Conservation (phyloP, 345 rosid species). For the Salix koriyanagi region DNA sequence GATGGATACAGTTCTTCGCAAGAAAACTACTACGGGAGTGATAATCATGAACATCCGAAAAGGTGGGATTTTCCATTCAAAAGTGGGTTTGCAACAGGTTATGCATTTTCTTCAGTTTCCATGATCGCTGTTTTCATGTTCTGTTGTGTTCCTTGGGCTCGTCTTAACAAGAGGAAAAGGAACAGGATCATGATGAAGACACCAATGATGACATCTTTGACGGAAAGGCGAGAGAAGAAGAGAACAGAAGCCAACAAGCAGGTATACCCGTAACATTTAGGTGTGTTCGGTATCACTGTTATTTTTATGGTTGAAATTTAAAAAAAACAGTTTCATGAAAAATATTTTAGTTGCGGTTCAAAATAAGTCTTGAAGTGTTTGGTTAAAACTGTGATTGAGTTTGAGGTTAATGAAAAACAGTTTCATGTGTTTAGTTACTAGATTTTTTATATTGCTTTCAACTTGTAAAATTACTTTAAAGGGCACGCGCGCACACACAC, state of each 20-base stretch:
- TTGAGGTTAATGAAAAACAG: too few relatives aligned
- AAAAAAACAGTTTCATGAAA: too few relatives aligned
- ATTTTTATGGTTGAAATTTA: too few relatives aligned
- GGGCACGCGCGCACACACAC: too few relatives aligned
- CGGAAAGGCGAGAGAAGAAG: background rate
- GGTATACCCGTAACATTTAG: background rate
- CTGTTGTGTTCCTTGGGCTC: background rate
- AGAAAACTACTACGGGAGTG: background rate
- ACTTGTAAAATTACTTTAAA: too few relatives aligned
- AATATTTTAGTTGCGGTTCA: too few relatives aligned
- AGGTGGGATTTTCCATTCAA: background rate
- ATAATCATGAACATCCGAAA: background rate
- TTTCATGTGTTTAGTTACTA: too few relatives aligned
- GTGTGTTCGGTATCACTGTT: too few relatives aligned
- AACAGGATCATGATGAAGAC: background rate
- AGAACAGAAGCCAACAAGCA: background rate
- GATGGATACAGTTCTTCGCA: background rate
- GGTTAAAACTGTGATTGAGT: too few relatives aligned
- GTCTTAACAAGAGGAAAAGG: background rate
- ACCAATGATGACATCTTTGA: background rate
- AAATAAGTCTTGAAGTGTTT: too few relatives aligned
- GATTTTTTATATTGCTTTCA: too few relatives aligned
- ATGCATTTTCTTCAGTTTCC: background rate
- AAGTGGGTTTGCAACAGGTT: slow-evolving; percentile 14
- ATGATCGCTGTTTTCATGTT: background rate